Conservation (phyloP, 1,284 basidiomycete species). For the Austroboletus niveus region DNA sequence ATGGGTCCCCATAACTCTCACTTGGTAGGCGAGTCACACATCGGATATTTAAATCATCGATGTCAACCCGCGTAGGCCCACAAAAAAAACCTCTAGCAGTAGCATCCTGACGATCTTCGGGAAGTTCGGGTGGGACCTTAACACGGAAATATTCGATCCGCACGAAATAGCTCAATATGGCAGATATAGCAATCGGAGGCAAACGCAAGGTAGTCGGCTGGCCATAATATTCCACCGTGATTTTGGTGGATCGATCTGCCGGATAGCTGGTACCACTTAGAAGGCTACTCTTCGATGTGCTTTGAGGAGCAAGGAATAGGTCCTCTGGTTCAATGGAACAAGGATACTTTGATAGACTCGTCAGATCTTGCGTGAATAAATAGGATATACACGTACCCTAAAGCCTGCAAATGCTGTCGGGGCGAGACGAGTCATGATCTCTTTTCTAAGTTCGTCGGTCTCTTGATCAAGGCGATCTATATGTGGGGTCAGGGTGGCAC, state of each 20-base stretch:
- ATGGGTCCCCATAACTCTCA: conserved; percentile 16
- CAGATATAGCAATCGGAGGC: conserved; percentile 44
- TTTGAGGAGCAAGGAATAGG: conserved; percentile 10
- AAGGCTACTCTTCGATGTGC: background rate
- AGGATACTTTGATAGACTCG: conserved; percentile 28
- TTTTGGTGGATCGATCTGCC: conserved; percentile 26
- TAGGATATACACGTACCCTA: conserved; percentile 37
- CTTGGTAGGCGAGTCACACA: conserved; percentile 39
- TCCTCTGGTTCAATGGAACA: conserved; percentile 30
- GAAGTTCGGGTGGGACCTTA: conserved; percentile 39
- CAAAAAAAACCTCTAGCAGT: conserved; percentile 22
- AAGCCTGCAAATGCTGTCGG: conserved; percentile 50
- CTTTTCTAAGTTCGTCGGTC: conserved; percentile 31
- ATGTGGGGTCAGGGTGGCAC: conserved; percentile 1
- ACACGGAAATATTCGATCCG: conserved; percentile 38
- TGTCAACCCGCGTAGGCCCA: conserved; percentile 45
- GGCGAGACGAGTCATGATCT: conserved; percentile 38
- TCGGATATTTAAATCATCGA: conserved; percentile 40
- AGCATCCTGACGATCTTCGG: conserved; percentile 23
- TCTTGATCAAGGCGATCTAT: conserved; percentile 40
- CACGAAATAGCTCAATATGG: conserved; percentile 46
- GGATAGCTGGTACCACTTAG: conserved; percentile 22
- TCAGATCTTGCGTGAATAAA: conserved; percentile 11
- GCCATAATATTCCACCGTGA: conserved; percentile 44
- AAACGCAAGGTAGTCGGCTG: conserved; percentile 29